Evolutionary conservation across 768 basidiomycete genomes (phyloP).

Genomic region (Lanmaoa pseudosensibilis): DNA sequence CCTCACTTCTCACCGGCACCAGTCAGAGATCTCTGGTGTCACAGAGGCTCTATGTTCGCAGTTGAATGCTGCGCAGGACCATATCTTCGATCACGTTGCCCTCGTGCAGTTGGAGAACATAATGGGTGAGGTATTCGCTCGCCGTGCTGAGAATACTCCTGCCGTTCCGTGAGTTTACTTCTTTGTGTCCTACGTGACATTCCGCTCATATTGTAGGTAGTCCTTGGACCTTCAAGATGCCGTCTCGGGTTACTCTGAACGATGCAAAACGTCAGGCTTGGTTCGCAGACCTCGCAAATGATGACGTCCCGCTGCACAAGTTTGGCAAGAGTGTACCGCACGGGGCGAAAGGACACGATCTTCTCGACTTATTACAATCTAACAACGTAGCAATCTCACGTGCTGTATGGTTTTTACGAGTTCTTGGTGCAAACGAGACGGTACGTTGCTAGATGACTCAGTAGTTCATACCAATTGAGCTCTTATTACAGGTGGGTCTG

Average conservation of each 20-base stretch:
- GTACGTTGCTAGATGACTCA: conserved; percentile 37
- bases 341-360: conserved; percentile 80
- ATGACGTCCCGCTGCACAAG: conserved; percentile 76
- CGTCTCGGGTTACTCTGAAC: conserved; percentile 78
- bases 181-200: neutral
- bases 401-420: conserved; percentile 86
- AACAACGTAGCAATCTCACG: conserved; percentile 77
- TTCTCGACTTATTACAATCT: conserved; percentile 74
- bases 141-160: conserved; percentile 56
- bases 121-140: conserved; percentile 73
- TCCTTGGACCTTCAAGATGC: conserved; percentile 71
- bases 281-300: conserved; percentile 82
- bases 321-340: conserved; percentile 85
- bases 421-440: conserved; percentile 85
- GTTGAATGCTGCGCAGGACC: conserved; percentile 36
- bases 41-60: conserved; percentile 15
- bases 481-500: conserved; percentile 55
- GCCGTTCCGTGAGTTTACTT: conserved; percentile 58
- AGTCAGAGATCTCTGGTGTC: conserved; percentile 26
- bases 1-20: conserved; percentile 13
- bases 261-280: conserved; percentile 78
- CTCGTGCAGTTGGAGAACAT: conserved; percentile 66
- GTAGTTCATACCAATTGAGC: neutral
- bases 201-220: conserved; percentile 26
- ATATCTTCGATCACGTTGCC: conserved; percentile 50